Percentiles rank a stretch among this genome's conserved stretches.
These are phyloP conservation scores for Batrachochytrium dendrobatidis DNA, from an alignment of 371 early-diverging fungal genomes.

Conservation along the genomic window DNA sequence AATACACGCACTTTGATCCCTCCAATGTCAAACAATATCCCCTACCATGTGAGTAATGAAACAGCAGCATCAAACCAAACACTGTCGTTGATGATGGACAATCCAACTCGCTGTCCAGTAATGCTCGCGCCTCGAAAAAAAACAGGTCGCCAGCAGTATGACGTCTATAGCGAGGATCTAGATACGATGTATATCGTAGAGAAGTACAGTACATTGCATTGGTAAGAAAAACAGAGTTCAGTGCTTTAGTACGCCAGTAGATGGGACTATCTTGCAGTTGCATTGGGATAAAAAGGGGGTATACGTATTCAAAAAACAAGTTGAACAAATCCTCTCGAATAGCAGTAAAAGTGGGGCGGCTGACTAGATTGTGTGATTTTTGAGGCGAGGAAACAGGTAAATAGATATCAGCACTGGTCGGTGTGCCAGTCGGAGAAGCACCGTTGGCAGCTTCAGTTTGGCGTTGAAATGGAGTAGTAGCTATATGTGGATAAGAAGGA, in stretches of 20 bases:
- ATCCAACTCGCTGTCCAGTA: not conserved
- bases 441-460: no score
- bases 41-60: not conserved
- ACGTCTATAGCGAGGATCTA: not conserved
- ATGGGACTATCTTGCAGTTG: not conserved
- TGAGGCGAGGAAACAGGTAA: no score
- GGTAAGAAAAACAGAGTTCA: not conserved
- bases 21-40: no score
- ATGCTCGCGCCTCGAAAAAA: not conserved
- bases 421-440: no score
- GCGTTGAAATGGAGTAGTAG: no score
- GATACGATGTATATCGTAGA: not conserved
- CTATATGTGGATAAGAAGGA: no score
- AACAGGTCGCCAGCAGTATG: constrained; percentile 1
- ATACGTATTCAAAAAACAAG: constrained; percentile 1
- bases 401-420: no score
- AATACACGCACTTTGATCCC: no score
- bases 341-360: not conserved
- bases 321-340: constrained; percentile 1
- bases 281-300: not conserved
- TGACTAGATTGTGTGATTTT: not conserved
- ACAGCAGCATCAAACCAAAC: not conserved
- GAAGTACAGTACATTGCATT: not conserved
- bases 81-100: not conserved
- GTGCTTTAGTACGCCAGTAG: not conserved